These are phyloP conservation scores for Morella rubra DNA, from an alignment of 306 rosid species.

Conservation along the genomic window DNA sequence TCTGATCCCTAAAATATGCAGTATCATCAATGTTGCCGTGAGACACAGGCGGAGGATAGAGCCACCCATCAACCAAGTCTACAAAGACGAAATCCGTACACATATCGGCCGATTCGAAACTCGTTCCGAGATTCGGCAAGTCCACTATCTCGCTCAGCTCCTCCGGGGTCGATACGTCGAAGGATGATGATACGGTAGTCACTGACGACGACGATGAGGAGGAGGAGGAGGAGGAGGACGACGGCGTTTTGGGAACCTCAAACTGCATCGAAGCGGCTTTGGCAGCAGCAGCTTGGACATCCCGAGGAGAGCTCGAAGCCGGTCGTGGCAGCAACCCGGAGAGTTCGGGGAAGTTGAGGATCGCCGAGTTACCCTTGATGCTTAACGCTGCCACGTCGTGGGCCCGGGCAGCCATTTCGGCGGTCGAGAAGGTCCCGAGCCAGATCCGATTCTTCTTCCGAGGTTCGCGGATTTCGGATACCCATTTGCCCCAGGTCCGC, in stretches of 20 bases:
- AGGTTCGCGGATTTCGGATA: constrained; percentile 96
- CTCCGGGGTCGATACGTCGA: constrained; percentile 46
- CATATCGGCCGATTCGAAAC: constrained; percentile 43
- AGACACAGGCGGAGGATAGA: constrained; percentile 44
- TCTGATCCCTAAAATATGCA: constrained; percentile 38
- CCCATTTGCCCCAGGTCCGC: constrained; percentile 99
- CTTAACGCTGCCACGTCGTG: constrained; percentile 88
- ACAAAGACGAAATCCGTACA: constrained; percentile 46
- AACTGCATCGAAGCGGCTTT: constrained; percentile 79
- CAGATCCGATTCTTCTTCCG: constrained; percentile 93
- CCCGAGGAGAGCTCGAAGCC: constrained; percentile 66
- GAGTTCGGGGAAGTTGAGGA: constrained; percentile 91
- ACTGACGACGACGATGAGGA: constrained; percentile 21
- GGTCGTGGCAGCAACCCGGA: constrained; percentile 70
- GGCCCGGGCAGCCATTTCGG: constrained; percentile 99
- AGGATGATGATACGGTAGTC: constrained; percentile 9
- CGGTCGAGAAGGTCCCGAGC: constrained; percentile 87
- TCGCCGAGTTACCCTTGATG: constrained; percentile 80
- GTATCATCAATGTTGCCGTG: constrained; percentile 39
- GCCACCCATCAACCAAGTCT: constrained; percentile 52
- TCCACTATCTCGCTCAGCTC: constrained; percentile 81
- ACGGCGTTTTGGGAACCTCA: background rate
- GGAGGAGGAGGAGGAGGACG: background rate
- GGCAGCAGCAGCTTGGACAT: constrained; percentile 86
- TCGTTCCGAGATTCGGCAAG: constrained; percentile 49